A percentile compares a stretch with the other conserved stretches of the same genome.
Evolutionary conservation across 2,329 filamentous ascomycete genomes (phyloP).

Genomic region (Fusarium caatingaense): DNA sequence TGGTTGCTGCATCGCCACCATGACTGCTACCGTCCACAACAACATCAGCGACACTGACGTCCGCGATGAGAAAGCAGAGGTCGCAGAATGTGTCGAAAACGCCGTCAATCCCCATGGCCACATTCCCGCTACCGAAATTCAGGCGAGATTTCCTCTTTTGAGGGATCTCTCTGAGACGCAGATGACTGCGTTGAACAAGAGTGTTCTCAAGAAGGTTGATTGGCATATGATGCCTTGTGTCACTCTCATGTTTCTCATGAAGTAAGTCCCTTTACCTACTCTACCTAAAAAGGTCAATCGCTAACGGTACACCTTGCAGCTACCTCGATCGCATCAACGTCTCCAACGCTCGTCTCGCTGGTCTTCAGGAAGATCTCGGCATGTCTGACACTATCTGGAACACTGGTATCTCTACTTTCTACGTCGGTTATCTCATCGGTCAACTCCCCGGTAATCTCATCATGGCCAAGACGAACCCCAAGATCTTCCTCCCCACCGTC

Average conservation of each 20-base stretch:
- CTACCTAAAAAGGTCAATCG: no score
- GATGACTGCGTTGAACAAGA: constrained; percentile 45
- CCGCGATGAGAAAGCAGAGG: neutral
- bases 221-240: constrained; percentile 43
- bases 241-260: constrained; percentile 28
- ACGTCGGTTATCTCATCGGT: constrained; percentile 60
- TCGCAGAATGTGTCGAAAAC: constrained; percentile 18
- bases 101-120: neutral
- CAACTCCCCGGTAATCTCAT: constrained; percentile 61
- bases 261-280: no score
- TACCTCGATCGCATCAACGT: constrained; percentile 65
- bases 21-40: constrained; percentile 7
- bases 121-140: constrained; percentile 40
- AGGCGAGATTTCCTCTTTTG: constrained; percentile 40
- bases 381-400: constrained; percentile 54
- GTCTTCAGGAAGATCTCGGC: constrained; percentile 52
- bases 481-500: constrained; percentile 52
- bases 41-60: constrained; percentile 1
- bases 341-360: constrained; percentile 56
- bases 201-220: constrained; percentile 48
- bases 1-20: neutral
- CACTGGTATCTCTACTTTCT: constrained; percentile 57
- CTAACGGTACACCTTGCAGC: constrained; percentile 44
- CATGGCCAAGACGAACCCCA: constrained; percentile 55
- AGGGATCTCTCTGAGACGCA: constrained; percentile 37